These are phyloP conservation scores for Nakazawaea holstii DNA, from an alignment of 805 yeast species.

Conservation along the genomic window DNA sequence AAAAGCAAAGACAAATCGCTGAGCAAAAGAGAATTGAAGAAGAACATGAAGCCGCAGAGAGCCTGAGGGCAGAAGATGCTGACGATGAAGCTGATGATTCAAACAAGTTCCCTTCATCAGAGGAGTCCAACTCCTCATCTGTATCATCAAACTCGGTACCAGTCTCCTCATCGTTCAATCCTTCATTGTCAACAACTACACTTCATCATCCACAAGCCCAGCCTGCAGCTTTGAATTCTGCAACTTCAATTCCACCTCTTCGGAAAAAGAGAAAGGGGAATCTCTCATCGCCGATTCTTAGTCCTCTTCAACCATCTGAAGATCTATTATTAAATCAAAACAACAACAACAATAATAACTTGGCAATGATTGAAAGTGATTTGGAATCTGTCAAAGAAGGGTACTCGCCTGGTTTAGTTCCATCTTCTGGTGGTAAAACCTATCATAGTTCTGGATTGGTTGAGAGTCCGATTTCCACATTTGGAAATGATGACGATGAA, in stretches of 20 bases:
- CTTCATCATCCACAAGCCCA: background rate
- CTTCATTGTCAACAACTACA: background rate
- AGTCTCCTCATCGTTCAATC: too few species aligned
- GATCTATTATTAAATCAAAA: background rate
- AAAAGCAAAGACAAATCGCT: slow-evolving; percentile 26
- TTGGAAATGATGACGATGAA: slow-evolving; percentile 12
- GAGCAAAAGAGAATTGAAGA: slow-evolving; percentile 23
- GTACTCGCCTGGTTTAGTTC: slow-evolving; percentile 5
- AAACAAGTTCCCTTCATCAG: background rate
- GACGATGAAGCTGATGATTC: background rate
- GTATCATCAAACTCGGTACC: background rate
- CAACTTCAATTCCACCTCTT: background rate
- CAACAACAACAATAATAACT: too few species aligned
- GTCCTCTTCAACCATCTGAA: background rate
- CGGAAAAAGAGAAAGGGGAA: slow-evolving; percentile 10
- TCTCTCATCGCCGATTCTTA: slow-evolving; percentile 6
- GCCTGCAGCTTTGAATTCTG: background rate
- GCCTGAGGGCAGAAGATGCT: background rate
- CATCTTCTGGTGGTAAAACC: background rate
- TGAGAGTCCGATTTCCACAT: slow-evolving; percentile 8
- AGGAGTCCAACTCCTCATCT: background rate
- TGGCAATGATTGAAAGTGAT: slow-evolving; percentile 4
- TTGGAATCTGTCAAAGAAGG: slow-evolving; percentile 3
- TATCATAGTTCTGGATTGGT: slow-evolving; percentile 4
- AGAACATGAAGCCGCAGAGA: slow-evolving; percentile 12